Evolutionary conservation across 352 stramenopile genomes (phyloP).

Genomic region (Pythium phragmitis): DNA sequence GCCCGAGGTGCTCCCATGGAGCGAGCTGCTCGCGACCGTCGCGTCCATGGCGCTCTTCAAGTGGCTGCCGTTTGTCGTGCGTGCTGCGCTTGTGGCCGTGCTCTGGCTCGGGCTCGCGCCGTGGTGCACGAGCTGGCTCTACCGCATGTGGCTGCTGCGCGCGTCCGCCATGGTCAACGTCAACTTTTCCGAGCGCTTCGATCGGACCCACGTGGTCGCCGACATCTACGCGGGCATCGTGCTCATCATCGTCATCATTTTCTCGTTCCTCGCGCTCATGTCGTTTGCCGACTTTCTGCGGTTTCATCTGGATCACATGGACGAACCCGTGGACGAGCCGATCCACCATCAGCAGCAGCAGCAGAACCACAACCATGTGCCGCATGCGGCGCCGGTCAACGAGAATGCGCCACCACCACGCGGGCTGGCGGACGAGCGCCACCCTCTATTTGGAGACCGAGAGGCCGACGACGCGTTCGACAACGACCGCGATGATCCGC

Average conservation of each 20-base stretch:
- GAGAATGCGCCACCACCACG: background rate
- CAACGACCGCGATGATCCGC: background rate
- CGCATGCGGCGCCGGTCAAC: background rate
- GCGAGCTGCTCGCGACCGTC: slow-evolving; percentile 86
- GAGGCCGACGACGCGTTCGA: slow-evolving; percentile 23
- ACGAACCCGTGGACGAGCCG: slow-evolving; percentile 51
- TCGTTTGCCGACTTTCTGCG: slow-evolving; percentile 92
- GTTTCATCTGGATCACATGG: slow-evolving; percentile 89
- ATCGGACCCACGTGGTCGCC: slow-evolving; percentile 57
- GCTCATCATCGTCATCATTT: slow-evolving; percentile 90
- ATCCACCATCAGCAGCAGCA: slow-evolving; percentile 14
- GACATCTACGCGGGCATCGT: slow-evolving; percentile 91
- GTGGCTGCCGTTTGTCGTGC: slow-evolving; percentile 88
- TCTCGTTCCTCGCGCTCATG: slow-evolving; percentile 95
- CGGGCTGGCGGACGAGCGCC: background rate
- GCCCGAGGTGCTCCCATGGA: slow-evolving; percentile 84
- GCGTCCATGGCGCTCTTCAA: slow-evolving; percentile 74
- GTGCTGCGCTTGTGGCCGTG: slow-evolving; percentile 67
- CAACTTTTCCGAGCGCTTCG: slow-evolving; percentile 79
- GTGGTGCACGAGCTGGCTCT: slow-evolving; percentile 92
- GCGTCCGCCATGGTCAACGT: slow-evolving; percentile 84
- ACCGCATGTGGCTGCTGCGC: slow-evolving; percentile 92
- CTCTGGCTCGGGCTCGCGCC: slow-evolving; percentile 90
- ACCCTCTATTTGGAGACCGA: slow-evolving; percentile 4
- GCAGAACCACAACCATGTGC: slow-evolving; percentile 10